phyloP scores from a whole-genome alignment of 2,329 filamentous ascomycete genomes.

The Aspergillus piperis region DNA sequence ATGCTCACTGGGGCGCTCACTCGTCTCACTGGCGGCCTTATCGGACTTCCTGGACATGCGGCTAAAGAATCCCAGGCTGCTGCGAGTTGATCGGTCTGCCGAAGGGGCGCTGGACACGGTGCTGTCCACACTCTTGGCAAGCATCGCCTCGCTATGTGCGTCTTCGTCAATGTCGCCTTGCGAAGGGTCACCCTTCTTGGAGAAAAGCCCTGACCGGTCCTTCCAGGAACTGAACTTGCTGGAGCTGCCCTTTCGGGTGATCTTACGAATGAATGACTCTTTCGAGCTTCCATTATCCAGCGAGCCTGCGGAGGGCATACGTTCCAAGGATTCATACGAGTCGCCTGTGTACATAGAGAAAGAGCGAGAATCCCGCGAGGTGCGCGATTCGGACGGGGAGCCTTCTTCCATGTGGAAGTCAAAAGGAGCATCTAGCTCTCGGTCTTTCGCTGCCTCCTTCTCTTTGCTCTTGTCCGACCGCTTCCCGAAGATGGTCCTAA shows the following conservation, averaged over 20 bases:
- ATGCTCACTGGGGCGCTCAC: constrained; percentile 46
- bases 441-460: constrained; percentile 38
- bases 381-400: constrained; percentile 49
- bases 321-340: constrained; percentile 51
- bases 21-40: constrained; percentile 45
- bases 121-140: constrained; percentile 48
- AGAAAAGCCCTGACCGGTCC: constrained; percentile 50
- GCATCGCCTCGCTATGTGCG: constrained; percentile 39
- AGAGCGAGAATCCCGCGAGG: constrained; percentile 47
- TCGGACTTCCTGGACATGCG: constrained; percentile 49
- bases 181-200: constrained; percentile 47
- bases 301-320: constrained; percentile 46
- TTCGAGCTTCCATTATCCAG: constrained; percentile 45
- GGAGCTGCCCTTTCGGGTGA: constrained; percentile 53
- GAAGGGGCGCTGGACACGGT: constrained; percentile 44
- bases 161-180: constrained; percentile 51
- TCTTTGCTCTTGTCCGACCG: constrained; percentile 50
- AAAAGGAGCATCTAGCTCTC: constrained; percentile 33
- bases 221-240: constrained; percentile 57
- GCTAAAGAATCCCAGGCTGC: constrained; percentile 50
- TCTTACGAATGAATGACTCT: constrained; percentile 54
- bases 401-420: constrained; percentile 39
- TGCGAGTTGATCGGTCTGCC: constrained; percentile 45
- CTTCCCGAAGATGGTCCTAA: constrained; percentile 69
- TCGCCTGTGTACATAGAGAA: constrained; percentile 49